These are phyloP conservation scores for Corynascus novoguineensis DNA, from an alignment of 495 filamentous ascomycete genomes.

Conservation along the genomic window DNA sequence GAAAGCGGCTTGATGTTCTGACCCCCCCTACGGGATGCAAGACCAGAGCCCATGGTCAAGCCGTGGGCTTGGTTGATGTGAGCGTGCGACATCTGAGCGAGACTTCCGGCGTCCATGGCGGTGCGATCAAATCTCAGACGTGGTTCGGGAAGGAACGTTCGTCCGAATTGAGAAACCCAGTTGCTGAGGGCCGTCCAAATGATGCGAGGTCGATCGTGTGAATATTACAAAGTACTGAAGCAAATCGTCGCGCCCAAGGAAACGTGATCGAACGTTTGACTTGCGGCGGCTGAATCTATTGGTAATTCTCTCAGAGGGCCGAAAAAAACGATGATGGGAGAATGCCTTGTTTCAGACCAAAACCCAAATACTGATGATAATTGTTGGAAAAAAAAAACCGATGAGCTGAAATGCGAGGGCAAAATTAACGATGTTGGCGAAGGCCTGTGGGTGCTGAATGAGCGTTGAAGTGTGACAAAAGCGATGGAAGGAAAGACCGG, in stretches of 20 bases:
- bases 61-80: slow-evolving; percentile 62
- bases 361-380: slow-evolving; percentile 15
- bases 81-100: slow-evolving; percentile 98
- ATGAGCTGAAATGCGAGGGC: neutral
- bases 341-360: slow-evolving; percentile 15
- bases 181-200: neutral
- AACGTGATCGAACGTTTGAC: slow-evolving; percentile 32
- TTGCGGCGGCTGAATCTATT: slow-evolving; percentile 27
- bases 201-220: neutral
- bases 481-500: slow-evolving; percentile 20
- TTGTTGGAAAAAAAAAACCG: slow-evolving; percentile 14
- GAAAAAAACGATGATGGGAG: slow-evolving; percentile 25
- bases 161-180: neutral
- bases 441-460: slow-evolving; percentile 31
- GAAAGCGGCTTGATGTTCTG: slow-evolving; percentile 82
- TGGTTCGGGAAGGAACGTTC: neutral
- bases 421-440: slow-evolving; percentile 24
- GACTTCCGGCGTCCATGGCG: slow-evolving; percentile 96
- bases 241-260: slow-evolving; percentile 20
- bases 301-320: slow-evolving; percentile 27
- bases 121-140: slow-evolving; percentile 20
- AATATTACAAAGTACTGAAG: slow-evolving; percentile 30
- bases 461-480: slow-evolving; percentile 25
- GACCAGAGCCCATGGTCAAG: slow-evolving; percentile 71
- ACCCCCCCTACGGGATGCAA: slow-evolving; percentile 74